A percentile compares a stretch with the other conserved stretches of the same genome.
Evolutionary conservation across 192 early-diverging fungal genomes (phyloP).

Genomic region (Glomus cerebriforme): DNA sequence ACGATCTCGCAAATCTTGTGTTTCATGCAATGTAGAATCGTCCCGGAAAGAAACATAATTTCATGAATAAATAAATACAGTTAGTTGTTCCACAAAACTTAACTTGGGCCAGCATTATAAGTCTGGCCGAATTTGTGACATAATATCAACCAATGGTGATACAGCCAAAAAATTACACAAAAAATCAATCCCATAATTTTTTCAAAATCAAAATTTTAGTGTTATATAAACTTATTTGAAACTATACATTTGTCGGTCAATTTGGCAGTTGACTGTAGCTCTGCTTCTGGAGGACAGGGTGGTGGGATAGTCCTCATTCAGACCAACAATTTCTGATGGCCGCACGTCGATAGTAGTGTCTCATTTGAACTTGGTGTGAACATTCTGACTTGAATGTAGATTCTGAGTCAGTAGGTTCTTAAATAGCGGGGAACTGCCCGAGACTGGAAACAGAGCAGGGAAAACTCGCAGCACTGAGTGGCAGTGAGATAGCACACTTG

Average conservation of each 20-base stretch:
- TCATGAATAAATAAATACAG: too few species aligned
- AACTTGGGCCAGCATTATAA: too few species aligned
- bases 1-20: too few species aligned
- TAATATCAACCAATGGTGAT: too few species aligned
- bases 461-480: slow-evolving; percentile 47
- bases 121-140: too few species aligned
- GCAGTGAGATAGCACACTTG: slow-evolving; percentile 47
- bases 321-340: slow-evolving; percentile 1
- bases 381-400: slow-evolving; percentile 40
- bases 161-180: too few species aligned
- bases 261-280: slow-evolving; percentile 31
- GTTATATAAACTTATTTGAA: not conserved
- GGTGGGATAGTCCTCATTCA: slow-evolving; percentile 16
- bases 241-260: not conserved
- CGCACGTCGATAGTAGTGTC: slow-evolving; percentile 45
- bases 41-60: too few species aligned
- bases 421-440: slow-evolving; percentile 43
- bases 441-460: slow-evolving; percentile 53
- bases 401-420: slow-evolving; percentile 40
- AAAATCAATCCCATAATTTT: not conserved
- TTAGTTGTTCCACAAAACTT: too few species aligned
- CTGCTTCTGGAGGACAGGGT: slow-evolving; percentile 29
- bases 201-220: not conserved
- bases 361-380: slow-evolving; percentile 45
- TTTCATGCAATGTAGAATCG: too few species aligned